Evolutionary conservation across 2,329 filamentous ascomycete species (phyloP).

Genomic region (Diplodia mutila): DNA sequence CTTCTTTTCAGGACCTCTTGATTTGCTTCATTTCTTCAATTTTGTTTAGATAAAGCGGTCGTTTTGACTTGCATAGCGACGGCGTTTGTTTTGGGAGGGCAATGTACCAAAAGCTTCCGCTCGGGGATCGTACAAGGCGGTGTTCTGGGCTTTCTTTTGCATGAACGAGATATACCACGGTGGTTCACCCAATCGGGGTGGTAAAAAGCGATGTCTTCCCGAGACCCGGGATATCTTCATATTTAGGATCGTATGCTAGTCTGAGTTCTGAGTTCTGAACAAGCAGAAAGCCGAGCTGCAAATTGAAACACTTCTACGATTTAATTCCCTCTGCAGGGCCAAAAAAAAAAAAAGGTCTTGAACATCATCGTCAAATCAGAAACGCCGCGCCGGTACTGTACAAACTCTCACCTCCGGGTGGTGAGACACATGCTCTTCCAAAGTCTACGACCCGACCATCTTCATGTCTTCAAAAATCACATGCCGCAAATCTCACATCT

Average conservation of each 20-base stretch:
- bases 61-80: conserved; percentile 24
- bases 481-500: conserved; percentile 27
- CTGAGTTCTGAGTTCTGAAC: background rate
- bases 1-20: background rate
- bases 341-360: background rate
- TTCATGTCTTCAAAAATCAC: background rate
- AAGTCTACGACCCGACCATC: background rate
- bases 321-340: background rate
- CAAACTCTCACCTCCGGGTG: background rate
- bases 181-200: background rate
- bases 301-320: background rate
- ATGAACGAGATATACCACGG: conserved; percentile 21
- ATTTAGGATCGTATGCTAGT: background rate
- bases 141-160: conserved; percentile 6
- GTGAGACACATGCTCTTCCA: background rate
- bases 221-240: background rate
- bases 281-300: background rate
- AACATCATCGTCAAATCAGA: background rate
- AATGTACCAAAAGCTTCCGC: background rate
- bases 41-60: background rate
- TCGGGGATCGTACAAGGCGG: background rate
- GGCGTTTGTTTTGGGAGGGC: conserved; percentile 18
- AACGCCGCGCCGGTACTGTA: background rate
- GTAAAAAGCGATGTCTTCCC: background rate
- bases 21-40: background rate